Evolutionary conservation across 2,329 filamentous ascomycete species (phyloP), one percentile per base, ranked within the genome.

Genomic region (Aureobasidium sp.): DNA sequence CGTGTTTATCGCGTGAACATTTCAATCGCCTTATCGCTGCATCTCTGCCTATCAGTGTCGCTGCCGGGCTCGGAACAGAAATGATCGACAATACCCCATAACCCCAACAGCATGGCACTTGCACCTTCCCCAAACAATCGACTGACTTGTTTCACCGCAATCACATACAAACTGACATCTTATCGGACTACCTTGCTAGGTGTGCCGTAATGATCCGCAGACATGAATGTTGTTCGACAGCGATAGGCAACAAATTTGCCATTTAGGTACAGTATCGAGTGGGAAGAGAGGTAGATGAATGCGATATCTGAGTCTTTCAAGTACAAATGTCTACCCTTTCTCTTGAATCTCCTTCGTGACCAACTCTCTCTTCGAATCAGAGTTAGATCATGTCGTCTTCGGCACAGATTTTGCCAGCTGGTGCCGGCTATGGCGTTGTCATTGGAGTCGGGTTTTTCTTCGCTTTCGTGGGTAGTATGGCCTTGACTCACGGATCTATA

Each of bases 361-460:
- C 35, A 7, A 6, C 35, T 21, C 21, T 19, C 2, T 38, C 19
- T 38, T 19, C 35, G 16, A 29, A n/a, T 16, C n/a, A 30, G 12
- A 16, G 3, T 7, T 16, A 24, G 11, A 54, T 6, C 16, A 55
- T 55, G 53, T 42, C 53, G 16, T 50, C 45, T 17, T 41, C 53
- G 11, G 45, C 53, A 27, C 53, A 55, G 8, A 51, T 51, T 10
- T 12, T 55, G 10, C 53, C 53, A 11, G 27, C 61, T 12, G 62
- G 62, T 19, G 62, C 82, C 57, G 86, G 86, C 61, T 90, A 89
- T 77, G 85, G 84, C 62, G 83, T 90, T 59, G 80, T 90, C 39
- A 71, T 90, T 27, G 86, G 86, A 16, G 68, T 89, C 16, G 86
- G 86, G 12, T 80, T 85, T 61, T 77, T 79, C 32, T 90, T 90